Conservation (phyloP, 495 filamentous ascomycete genomes). For the Talaromyces nanjingensis region DNA sequence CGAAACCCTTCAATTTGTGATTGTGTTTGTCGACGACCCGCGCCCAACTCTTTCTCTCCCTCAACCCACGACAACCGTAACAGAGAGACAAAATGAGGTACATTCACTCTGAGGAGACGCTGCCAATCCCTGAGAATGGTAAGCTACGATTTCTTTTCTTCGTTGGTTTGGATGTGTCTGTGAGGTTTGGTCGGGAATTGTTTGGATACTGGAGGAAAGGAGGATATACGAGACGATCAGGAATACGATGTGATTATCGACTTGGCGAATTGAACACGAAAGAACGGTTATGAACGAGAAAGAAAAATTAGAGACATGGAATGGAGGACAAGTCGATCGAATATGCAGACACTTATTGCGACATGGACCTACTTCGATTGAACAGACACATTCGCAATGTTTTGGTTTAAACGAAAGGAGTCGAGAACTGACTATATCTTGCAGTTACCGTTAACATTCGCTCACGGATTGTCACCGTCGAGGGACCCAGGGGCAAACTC, state of each 20-base stretch:
- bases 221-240: not conserved
- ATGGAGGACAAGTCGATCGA: not conserved
- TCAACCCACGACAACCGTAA: conserved; percentile 34
- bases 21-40: conserved; percentile 25
- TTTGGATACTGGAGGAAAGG: not conserved
- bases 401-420: not conserved
- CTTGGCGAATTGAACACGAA: not conserved
- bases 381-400: not conserved
- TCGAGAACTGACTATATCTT: not conserved
- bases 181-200: not conserved
- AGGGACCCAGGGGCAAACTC: conserved; percentile 93
- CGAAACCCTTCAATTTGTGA: conserved; percentile 1
- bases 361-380: not conserved
- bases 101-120: conserved; percentile 93
- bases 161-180: conserved; percentile 8
- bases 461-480: conserved; percentile 89
- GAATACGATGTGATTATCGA: not conserved
- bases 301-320: not conserved
- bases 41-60: conserved; percentile 29
- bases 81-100: conserved; percentile 80
- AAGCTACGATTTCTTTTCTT: conserved; percentile 41
- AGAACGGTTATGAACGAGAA: not conserved
- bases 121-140: conserved; percentile 95
- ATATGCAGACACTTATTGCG: not conserved
- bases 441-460: conserved; percentile 93